Base-by-base conservation (phyloP, 2,329 filamentous ascomycete genomes). In the Claviceps cyperi region DNA sequence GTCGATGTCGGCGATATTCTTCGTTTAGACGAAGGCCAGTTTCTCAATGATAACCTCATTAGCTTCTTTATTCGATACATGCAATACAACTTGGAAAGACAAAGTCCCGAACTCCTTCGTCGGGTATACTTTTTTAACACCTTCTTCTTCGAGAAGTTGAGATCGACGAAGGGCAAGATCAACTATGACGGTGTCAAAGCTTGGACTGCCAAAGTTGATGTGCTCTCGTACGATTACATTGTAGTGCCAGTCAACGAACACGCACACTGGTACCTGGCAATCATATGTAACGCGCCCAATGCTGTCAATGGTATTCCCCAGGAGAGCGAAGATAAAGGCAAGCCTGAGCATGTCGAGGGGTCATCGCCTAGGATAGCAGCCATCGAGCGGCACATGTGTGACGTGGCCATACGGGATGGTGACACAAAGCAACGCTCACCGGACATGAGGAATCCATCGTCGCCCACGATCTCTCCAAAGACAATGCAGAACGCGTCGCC, bases 1-100 rank as follows among this genome's bases (percentile, higher is more conserved):
- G 79, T 92, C 1, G 78, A 86, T 51, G 80, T 76, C 53, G 70
- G 76, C n/a, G 87, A 92, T 59, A 80, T 97, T 36, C 68, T 74
- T 19, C 76, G 87, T 41, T 75, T 98, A 2, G 83, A 94, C 53
- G 86, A 94, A 54, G 86, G 82, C 13, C 78, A 95, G 57, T 94
- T 85, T 52, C 68, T 98, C 43, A 98, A 98, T 61, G 92, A 98
- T 68, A 95, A 88, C 59, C 70, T 98, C 28, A 85, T 98, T 56
- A 81, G 79, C 47, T 96, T 96, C 62, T 95, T 94, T 61, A 72
- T 95, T 50, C 81, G 84, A 32, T 86, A 81, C 57, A 69, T 91
- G 5, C 81, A 90, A 60, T 69, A 76, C 51, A 66, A 75, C 41
- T 64, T 84, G 37, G 74, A 80, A 54, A 65, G 69, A 39, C 69